These are phyloP conservation scores for sweet orange (Citrus sinensis) DNA, from an alignment of 345 rosid genomes.

Conservation along the genomic window DNA sequence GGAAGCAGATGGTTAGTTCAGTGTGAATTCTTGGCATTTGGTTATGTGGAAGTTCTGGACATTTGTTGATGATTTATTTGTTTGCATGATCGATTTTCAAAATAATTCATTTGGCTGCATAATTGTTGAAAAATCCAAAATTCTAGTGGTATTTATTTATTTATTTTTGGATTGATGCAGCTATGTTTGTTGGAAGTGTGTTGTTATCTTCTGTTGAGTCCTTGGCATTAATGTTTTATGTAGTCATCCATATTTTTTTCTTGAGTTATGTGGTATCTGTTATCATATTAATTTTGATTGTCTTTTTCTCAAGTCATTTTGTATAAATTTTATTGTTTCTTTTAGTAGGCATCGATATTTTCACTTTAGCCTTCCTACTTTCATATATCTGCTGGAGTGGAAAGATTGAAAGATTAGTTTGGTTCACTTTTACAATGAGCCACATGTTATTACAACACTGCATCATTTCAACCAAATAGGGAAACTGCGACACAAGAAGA, in stretches of 20 bases:
- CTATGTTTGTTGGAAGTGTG: background rate
- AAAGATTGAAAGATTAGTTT: background rate
- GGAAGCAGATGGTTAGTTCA: background rate
- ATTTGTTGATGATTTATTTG: background rate
- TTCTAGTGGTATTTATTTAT: background rate
- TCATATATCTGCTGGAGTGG: background rate
- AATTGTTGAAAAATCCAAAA: background rate
- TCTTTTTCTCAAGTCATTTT: background rate
- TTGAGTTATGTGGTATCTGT: background rate
- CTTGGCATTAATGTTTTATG: background rate
- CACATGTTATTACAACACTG: background rate
- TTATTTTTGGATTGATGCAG: background rate
- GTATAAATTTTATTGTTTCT: background rate
- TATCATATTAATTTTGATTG: background rate
- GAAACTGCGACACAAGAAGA: background rate
- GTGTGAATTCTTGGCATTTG: background rate
- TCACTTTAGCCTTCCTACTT: background rate
- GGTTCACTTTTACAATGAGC: background rate
- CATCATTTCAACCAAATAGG: background rate
- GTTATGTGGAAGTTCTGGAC: background rate
- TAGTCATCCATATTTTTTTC: background rate
- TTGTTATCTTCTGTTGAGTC: background rate
- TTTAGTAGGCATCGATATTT: background rate
- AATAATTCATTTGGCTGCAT: background rate
- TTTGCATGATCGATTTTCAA: background rate